phyloP scores from a whole-genome alignment of 2,329 filamentous ascomycete genomes.

The Sclerotinia trifoliorum region DNA sequence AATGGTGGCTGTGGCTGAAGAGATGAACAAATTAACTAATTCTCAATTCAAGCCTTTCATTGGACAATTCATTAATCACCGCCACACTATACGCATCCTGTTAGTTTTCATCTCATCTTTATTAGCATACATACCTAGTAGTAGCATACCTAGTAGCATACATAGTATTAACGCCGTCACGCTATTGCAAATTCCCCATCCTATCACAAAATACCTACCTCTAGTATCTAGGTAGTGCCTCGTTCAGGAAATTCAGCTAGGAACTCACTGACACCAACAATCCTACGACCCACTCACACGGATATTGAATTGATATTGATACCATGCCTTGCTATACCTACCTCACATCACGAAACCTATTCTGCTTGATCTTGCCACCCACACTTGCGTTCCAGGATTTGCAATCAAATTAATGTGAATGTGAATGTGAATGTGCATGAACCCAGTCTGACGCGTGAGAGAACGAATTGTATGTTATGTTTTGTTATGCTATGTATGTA shows the following conservation, averaged over 20 bases:
- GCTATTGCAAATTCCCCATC: background rate
- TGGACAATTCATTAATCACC: background rate
- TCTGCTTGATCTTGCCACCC: constrained; percentile 1
- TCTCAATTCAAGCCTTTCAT: background rate
- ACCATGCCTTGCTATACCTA: background rate
- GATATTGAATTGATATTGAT: constrained; percentile 2
- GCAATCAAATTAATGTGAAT: background rate
- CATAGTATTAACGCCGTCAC: background rate
- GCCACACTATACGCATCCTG: background rate
- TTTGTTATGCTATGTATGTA: too few species aligned
- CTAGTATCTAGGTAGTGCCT: background rate
- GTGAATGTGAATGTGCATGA: background rate
- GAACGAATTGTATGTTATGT: background rate
- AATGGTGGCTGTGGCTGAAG: constrained; percentile 9
- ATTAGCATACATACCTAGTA: background rate
- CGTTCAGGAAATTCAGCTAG: background rate
- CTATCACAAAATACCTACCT: background rate
- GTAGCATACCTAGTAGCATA: too few species aligned
- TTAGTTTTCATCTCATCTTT: constrained; percentile 6
- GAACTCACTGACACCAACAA: constrained; percentile 1
- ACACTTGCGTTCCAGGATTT: background rate
- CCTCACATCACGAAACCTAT: constrained; percentile 12
- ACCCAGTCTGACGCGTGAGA: constrained; percentile 7
- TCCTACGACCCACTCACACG: constrained; percentile 4
- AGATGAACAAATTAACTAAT: background rate